These are phyloP conservation scores for Pterocarpus santalinus DNA, from an alignment of 306 rosid genomes.

Conservation along the genomic window DNA sequence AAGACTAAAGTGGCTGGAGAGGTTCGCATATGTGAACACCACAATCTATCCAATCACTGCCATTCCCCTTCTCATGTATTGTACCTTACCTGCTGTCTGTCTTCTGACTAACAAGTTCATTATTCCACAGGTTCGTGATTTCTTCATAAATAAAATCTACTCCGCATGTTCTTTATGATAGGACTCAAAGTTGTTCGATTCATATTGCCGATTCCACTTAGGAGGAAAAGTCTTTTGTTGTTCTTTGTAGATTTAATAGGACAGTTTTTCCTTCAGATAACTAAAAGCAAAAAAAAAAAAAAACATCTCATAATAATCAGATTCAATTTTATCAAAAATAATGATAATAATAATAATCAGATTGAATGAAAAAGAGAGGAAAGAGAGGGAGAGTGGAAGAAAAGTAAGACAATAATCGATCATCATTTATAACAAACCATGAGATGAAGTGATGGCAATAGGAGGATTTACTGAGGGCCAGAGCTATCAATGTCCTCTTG, in stretches of 20 bases:
- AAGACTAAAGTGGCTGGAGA: conserved; percentile 87
- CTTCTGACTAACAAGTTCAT: conserved; percentile 92
- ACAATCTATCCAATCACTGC: conserved; percentile 89
- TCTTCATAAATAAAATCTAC: conserved; percentile 31
- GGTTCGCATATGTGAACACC: conserved; percentile 85
- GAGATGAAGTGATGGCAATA: conserved; percentile 2
- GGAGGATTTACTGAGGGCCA: background rate
- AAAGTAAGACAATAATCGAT: background rate
- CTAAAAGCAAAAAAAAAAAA: background rate
- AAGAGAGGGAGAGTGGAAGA: background rate
- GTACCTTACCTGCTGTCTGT: conserved; percentile 93
- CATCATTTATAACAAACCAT: background rate
- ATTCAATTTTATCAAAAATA: background rate
- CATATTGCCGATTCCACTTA: background rate
- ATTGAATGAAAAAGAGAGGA: background rate
- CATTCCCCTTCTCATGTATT: conserved; percentile 84
- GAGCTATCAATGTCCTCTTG: conserved; percentile 1
- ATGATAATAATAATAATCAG: background rate
- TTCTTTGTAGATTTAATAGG: background rate
- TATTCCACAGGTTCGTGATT: conserved; percentile 84
- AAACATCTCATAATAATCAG: no score
- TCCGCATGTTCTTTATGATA: background rate
- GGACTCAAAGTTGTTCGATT: background rate
- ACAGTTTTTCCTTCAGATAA: background rate
- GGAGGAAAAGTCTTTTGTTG: background rate